Percentiles rank a stretch among this genome's conserved stretches.
Conservation (phyloP, 2,329 filamentous ascomycete species). For the Aureobasidium namibiae region DNA sequence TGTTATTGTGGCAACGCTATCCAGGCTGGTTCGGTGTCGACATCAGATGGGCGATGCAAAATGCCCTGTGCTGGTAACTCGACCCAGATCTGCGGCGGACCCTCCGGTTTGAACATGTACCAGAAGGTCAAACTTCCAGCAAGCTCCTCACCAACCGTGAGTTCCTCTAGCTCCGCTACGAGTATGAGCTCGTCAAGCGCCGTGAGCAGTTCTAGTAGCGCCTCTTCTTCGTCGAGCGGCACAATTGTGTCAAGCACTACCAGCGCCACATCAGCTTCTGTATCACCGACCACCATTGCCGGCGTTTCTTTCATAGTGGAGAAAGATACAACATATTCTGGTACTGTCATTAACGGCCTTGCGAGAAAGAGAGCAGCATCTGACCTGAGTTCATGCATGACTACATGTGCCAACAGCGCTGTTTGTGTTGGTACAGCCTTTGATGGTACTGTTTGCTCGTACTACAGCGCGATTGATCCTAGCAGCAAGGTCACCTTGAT, state of each 20-base stretch:
- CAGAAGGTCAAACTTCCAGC: not conserved
- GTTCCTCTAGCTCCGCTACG: not conserved
- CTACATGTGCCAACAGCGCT: not conserved
- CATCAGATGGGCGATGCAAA: slow-evolving; percentile 17
- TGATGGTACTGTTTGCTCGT: not conserved
- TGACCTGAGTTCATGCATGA: not conserved
- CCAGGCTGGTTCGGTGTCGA: not conserved
- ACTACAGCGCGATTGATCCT: not conserved
- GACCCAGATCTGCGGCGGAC: slow-evolving; percentile 25
- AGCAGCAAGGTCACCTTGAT: not conserved
- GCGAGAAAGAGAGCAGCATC: not conserved
- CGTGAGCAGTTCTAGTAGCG: not conserved
- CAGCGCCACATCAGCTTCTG: not conserved
- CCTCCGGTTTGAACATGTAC: slow-evolving; percentile 23
- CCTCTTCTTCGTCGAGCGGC: not conserved
- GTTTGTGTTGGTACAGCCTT: slow-evolving; percentile 12
- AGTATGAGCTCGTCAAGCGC: not conserved
- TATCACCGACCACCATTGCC: not conserved
- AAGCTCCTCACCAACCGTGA: not conserved
- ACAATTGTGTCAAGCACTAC: not conserved
- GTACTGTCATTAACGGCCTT: not conserved
- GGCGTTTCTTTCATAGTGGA: slow-evolving; percentile 1
- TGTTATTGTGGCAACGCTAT: slow-evolving; percentile 29
- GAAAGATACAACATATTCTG: slow-evolving; percentile 3
- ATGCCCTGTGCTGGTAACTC: slow-evolving; percentile 21